Evolutionary conservation across 108 stramenopile species (phyloP).

Genomic region (Bacterosira constricta): DNA sequence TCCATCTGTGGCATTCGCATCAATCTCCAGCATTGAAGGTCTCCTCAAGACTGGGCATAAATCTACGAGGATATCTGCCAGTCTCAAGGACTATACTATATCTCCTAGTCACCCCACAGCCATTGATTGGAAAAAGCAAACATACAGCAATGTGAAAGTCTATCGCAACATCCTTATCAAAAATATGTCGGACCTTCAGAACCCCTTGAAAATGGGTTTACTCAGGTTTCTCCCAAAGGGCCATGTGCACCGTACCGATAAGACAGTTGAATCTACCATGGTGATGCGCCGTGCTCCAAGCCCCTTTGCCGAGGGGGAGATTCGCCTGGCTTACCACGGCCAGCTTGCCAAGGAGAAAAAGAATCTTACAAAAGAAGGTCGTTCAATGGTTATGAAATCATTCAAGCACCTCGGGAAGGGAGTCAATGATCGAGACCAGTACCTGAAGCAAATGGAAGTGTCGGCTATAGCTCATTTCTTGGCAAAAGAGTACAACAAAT

Average conservation of each 20-base stretch:
- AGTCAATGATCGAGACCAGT: slow-evolving; percentile 38
- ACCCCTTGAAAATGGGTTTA: slow-evolving; percentile 36
- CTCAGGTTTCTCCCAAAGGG: slow-evolving; percentile 6
- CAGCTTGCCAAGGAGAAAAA: slow-evolving; percentile 18
- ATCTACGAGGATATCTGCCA: slow-evolving; percentile 3
- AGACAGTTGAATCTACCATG: slow-evolving; percentile 26
- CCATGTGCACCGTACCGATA: slow-evolving; percentile 3
- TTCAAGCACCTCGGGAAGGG: slow-evolving; percentile 48
- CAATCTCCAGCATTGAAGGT: slow-evolving; percentile 15
- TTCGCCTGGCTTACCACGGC: slow-evolving; percentile 43
- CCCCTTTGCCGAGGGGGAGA: slow-evolving; percentile 49
- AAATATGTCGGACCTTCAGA: slow-evolving; percentile 26
- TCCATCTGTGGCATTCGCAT: slow-evolving; percentile 31
- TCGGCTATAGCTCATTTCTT: slow-evolving; percentile 47
- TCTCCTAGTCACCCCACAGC: slow-evolving; percentile 10
- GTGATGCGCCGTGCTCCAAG: slow-evolving; percentile 34
- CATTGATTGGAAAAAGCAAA: slow-evolving; percentile 21
- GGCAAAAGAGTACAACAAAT: slow-evolving; percentile 46
- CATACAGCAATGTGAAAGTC: slow-evolving; percentile 29
- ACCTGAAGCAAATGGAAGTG: slow-evolving; percentile 55
- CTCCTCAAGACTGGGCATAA: slow-evolving; percentile 11
- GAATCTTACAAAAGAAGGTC: slow-evolving; percentile 5
- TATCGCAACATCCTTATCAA: slow-evolving; percentile 30
- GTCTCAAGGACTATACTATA: slow-evolving; percentile 21
- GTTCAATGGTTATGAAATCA: slow-evolving; percentile 42